Conservation (phyloP, 805 yeast genomes). For the Alloascoidea hylecoeti region DNA sequence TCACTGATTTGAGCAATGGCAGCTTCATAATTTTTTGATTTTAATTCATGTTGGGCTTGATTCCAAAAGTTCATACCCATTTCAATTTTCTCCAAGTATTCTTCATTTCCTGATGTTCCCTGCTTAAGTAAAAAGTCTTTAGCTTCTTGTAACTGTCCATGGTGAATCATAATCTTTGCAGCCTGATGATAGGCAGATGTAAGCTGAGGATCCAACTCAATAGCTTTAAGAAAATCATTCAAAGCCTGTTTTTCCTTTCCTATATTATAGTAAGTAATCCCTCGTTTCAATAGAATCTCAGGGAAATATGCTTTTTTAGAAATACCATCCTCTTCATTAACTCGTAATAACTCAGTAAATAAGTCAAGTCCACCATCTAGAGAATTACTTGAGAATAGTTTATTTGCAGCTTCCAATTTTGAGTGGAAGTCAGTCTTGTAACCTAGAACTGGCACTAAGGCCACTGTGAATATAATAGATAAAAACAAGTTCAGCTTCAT, state of each 20-base stretch:
- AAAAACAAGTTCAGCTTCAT: no score
- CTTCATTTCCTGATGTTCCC: conserved; percentile 9
- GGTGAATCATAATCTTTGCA: conserved; percentile 15
- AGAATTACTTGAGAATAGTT: no score
- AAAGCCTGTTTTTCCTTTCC: conserved; percentile 20
- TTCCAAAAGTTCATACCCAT: conserved; percentile 11
- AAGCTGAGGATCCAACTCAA: conserved; percentile 18
- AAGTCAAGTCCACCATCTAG: no score
- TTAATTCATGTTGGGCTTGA: not conserved
- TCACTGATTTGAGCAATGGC: not conserved
- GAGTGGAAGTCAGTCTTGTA: no score
- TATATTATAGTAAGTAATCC: conserved; percentile 18
- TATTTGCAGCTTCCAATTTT: no score
- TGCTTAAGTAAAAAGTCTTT: conserved; percentile 8
- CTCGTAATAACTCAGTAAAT: no score
- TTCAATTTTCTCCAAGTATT: conserved; percentile 14
- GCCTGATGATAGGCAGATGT: conserved; percentile 20
- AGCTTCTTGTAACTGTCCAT: conserved; percentile 15
- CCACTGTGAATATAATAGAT: no score
- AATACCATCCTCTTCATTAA: no score
- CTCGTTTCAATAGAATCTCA: conserved; percentile 16
- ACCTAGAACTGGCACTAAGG: no score
- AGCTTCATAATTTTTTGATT: not conserved
- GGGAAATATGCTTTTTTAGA: no score
- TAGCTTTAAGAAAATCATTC: conserved; percentile 16